Base-by-base conservation (phyloP, 176 grass and related monocot species). In the Elaeis guineensis region DNA sequence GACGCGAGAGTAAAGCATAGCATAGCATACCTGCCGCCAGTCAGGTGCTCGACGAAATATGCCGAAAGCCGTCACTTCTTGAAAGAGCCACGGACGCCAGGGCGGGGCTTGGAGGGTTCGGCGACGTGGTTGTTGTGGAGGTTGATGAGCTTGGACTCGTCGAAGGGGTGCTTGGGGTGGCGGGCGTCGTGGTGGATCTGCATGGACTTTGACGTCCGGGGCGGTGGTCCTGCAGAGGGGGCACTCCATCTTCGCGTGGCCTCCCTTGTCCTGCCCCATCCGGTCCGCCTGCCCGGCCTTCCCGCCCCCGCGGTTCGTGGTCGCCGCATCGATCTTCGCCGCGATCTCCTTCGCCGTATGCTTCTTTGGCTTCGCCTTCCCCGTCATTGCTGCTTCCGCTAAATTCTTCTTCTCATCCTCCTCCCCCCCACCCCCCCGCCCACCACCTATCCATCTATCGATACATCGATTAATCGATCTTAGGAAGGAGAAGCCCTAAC, bases 311-410 rank as follows among this genome's bases (percentile, higher is more conserved):
- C 93, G 66, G 78, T 83, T 98, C 51, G 93, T 98, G 73, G 79
- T 82, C 54, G 87, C 93, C 69, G 87, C 93, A 70, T 92, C 87
- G 62, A 85, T n/a, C 88, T 98, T 98, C 19, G 81, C 21, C 1
- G 84, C 84, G 65, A 89, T 85, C 93, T 98, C 93, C 87, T 98
- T 98, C 63, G 87, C 84, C 49, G 93, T 92, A 84, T 98, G 93
- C 88, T 98, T 98, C 93, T 98, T 98, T 53, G 93, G 93, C 93
- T 98, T 98, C 79, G 87, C 93, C 84, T 98, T 98, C 56, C 93
- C 87, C 73, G 93, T 98, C 91, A 96, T 90, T 22, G 28, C 35
- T 8, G 52, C 24, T 25, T 15, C 25, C 65, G 51, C 6, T 39
- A 18, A 4, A 28, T 2, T 1, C 35, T 5, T 12, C 35, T 39